Conservation (phyloP, 116 monocot species). For the Iris pallida region DNA sequence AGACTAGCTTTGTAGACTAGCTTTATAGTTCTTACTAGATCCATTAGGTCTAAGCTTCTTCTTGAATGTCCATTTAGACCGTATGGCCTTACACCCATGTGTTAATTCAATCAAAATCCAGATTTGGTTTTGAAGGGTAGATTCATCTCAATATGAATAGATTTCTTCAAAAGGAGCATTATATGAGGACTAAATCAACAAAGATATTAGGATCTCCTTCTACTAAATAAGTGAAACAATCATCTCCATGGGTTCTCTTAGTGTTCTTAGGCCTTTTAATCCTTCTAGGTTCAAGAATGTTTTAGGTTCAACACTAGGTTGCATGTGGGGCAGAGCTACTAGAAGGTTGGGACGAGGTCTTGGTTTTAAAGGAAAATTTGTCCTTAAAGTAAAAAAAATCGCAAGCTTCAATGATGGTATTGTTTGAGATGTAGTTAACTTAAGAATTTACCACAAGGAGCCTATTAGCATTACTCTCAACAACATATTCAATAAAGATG, state of each 20-base stretch:
- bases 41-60: neutral
- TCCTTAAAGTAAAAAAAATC: neutral
- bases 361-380: neutral
- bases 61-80: neutral
- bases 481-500: neutral
- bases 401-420: neutral
- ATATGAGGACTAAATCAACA: neutral
- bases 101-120: neutral
- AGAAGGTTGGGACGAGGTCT: neutral
- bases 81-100: neutral
- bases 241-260: neutral
- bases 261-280: neutral
- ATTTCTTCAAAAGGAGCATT: neutral
- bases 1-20: neutral
- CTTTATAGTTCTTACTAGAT: conserved; percentile 1
- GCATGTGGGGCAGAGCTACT: too few relatives aligned
- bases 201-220: neutral
- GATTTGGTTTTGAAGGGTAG: neutral
- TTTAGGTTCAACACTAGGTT: neutral
- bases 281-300: neutral
- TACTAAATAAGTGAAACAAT: neutral
- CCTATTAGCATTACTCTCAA: neutral
- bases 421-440: neutral
- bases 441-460: neutral
- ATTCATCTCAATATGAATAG: neutral